Evolutionary conservation across 441 rosid species (phyloP).

Genomic region (Melastoma candidum): DNA sequence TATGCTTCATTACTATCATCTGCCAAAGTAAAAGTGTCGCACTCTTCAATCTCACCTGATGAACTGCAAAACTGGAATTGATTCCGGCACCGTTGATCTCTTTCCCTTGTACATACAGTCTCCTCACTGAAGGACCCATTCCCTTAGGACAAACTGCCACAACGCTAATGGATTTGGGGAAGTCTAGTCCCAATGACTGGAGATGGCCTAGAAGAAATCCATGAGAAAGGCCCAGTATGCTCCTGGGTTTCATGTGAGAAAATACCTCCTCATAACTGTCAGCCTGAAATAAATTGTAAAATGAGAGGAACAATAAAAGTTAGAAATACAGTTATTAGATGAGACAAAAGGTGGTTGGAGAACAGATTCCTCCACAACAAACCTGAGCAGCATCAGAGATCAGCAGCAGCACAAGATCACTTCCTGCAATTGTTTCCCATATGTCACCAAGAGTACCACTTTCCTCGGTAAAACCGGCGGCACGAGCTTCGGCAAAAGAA

Average conservation of each 20-base stretch:
- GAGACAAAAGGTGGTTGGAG: no score
- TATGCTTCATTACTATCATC: no score
- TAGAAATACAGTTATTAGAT: background rate
- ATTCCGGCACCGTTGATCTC: constrained; percentile 96
- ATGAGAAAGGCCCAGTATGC: constrained; percentile 89
- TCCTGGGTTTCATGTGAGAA: constrained; percentile 86
- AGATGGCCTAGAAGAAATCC: constrained; percentile 92
- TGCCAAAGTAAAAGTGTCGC: background rate
- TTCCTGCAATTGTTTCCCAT: constrained; percentile 79
- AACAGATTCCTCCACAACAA: constrained; percentile 1
- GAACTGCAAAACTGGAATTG: constrained; percentile 87
- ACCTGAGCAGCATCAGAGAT: constrained; percentile 96
- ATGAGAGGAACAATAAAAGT: constrained; percentile 1
- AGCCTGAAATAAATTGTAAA: constrained; percentile 38
- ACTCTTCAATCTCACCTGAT: constrained; percentile 40
- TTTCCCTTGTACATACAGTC: constrained; percentile 90
- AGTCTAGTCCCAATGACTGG: constrained; percentile 64
- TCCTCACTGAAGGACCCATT: constrained; percentile 94
- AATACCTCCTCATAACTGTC: constrained; percentile 76
- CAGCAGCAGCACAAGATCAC: constrained; percentile 82
- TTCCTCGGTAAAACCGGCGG: constrained; percentile 80
- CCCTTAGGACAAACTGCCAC: constrained; percentile 90
- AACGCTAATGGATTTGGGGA: constrained; percentile 76
- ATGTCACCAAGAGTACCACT: constrained; percentile 82
- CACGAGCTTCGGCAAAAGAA: constrained; percentile 84